Percentiles rank a stretch among this genome's conserved stretches.
Conservation (phyloP, 1,284 basidiomycete genomes). For the Salmacisia buchloeana region DNA sequence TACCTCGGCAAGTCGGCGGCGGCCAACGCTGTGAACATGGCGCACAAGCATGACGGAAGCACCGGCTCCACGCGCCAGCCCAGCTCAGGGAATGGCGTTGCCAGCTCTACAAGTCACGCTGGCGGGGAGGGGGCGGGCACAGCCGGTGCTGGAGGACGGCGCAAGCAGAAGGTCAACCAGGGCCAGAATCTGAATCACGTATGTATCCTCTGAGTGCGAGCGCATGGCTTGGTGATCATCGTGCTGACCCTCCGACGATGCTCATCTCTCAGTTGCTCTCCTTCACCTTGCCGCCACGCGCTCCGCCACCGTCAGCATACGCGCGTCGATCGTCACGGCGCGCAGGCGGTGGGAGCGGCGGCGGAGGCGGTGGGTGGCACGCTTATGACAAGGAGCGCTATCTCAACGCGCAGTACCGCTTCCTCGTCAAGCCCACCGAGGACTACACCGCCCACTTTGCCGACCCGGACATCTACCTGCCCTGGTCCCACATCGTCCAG, state of each 20-base stretch:
- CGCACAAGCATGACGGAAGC: not conserved
- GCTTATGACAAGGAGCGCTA: conserved; percentile 50
- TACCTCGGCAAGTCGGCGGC: not conserved
- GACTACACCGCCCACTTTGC: conserved; percentile 45
- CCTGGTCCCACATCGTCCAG: conserved; percentile 78
- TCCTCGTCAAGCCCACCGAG: conserved; percentile 47
- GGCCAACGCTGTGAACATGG: not conserved
- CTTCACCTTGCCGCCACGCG: conserved; percentile 45
- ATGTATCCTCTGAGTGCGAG: too few relatives aligned
- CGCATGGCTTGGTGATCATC: not conserved
- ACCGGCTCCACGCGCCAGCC: not conserved
- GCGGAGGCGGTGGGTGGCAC: conserved; percentile 10
- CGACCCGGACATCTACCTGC: conserved; percentile 44
- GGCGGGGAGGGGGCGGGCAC: not conserved
- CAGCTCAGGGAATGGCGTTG: not conserved
- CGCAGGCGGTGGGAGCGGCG: conserved; percentile 19
- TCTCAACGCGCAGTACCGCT: conserved; percentile 48
- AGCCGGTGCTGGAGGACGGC: conserved; percentile 8
- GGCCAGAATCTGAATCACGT: conserved; percentile 44
- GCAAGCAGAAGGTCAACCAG: not conserved
- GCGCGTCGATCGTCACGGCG: conserved; percentile 24
- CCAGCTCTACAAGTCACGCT: not conserved
- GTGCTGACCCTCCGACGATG: not conserved
- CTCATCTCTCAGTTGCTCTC: conserved; percentile 29
- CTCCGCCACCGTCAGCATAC: conserved; percentile 31